phyloP scores from a whole-genome alignment of 73 alveolate species.

The Blepharisma japonicum region DNA sequence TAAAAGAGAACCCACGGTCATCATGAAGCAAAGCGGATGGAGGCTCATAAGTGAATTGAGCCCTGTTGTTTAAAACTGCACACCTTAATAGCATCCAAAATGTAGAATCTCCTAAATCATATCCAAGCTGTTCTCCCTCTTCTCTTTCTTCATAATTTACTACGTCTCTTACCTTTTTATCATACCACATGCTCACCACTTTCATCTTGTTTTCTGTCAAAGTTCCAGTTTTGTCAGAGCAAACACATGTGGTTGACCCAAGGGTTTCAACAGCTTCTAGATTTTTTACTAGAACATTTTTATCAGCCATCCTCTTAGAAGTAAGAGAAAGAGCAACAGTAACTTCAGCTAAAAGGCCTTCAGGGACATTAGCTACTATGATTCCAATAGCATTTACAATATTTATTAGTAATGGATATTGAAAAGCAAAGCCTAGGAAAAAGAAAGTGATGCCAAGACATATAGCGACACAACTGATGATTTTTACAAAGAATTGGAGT shows the following conservation, averaged over 20 bases:
- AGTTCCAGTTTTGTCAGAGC: slow-evolving; percentile 98
- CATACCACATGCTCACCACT: slow-evolving; percentile 87
- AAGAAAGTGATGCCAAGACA: slow-evolving; percentile 80
- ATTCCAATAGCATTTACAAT: slow-evolving; percentile 90
- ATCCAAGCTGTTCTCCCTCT: slow-evolving; percentile 32
- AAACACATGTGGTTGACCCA: slow-evolving; percentile 95
- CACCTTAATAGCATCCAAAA: slow-evolving; percentile 36
- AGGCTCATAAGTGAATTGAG: slow-evolving; percentile 35
- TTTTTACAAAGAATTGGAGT: slow-evolving; percentile 82
- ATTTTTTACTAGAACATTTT: slow-evolving; percentile 90
- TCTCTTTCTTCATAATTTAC: slow-evolving; percentile 59
- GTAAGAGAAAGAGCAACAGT: slow-evolving; percentile 91
- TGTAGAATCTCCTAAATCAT: slow-evolving; percentile 39
- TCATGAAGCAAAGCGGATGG: background rate
- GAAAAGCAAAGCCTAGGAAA: slow-evolving; percentile 70
- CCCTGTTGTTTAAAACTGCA: slow-evolving; percentile 45
- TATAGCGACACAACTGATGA: slow-evolving; percentile 88
- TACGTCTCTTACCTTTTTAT: slow-evolving; percentile 75
- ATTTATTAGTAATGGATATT: slow-evolving; percentile 75
- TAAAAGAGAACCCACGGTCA: background rate
- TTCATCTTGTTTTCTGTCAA: slow-evolving; percentile 95
- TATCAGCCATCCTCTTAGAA: slow-evolving; percentile 86
- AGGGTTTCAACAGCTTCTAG: slow-evolving; percentile 93
- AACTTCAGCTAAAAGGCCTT: slow-evolving; percentile 91
- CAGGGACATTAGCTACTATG: slow-evolving; percentile 96